Evolutionary conservation across 805 yeast genomes (phyloP).

Genomic region (Kluyveromyces lactis): DNA sequence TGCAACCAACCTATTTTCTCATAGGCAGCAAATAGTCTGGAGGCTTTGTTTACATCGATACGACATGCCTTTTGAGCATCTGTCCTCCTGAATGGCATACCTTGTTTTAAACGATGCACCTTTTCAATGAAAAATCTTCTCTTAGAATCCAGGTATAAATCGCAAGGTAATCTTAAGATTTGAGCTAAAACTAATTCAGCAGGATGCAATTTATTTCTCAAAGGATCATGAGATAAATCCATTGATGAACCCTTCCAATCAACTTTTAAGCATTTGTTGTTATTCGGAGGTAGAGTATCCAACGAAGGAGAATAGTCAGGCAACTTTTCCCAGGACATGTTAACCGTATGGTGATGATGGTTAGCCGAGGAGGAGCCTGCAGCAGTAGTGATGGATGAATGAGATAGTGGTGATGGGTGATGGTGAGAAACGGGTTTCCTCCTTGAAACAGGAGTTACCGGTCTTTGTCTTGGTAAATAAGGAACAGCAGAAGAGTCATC

Average conservation of each 20-base stretch:
- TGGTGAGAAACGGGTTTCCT: slow-evolving; percentile 24
- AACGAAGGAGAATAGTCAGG: slow-evolving; percentile 80
- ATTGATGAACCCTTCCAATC: slow-evolving; percentile 99
- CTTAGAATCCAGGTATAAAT: slow-evolving; percentile 71
- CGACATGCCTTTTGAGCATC: slow-evolving; percentile 98
- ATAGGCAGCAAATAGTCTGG: slow-evolving; percentile 81
- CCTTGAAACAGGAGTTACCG: slow-evolving; percentile 19
- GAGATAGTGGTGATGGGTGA: slow-evolving; percentile 23
- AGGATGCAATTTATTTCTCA: slow-evolving; percentile 69
- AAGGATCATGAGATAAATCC: slow-evolving; percentile 77
- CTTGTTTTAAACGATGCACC: slow-evolving; percentile 61
- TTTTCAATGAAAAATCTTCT: slow-evolving; percentile 84
- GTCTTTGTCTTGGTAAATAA: slow-evolving; percentile 9
- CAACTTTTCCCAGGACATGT: slow-evolving; percentile 56
- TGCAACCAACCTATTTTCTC: slow-evolving; percentile 90
- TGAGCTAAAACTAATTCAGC: slow-evolving; percentile 85
- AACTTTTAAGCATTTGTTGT: slow-evolving; percentile 65
- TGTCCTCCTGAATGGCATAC: slow-evolving; percentile 84
- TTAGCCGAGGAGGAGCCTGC: slow-evolving; percentile 9
- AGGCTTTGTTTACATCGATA: slow-evolving; percentile 94
- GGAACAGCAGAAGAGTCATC: slow-evolving; percentile 6
- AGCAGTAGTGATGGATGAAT: slow-evolving; percentile 22
- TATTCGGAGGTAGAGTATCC: slow-evolving; percentile 51
- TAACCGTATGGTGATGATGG: slow-evolving; percentile 28
- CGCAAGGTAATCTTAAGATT: slow-evolving; percentile 80